A percentile compares a stretch with the other conserved stretches of the same genome.
phyloP scores from a whole-genome alignment of 345 rosid species.

The Citrus medica region DNA sequence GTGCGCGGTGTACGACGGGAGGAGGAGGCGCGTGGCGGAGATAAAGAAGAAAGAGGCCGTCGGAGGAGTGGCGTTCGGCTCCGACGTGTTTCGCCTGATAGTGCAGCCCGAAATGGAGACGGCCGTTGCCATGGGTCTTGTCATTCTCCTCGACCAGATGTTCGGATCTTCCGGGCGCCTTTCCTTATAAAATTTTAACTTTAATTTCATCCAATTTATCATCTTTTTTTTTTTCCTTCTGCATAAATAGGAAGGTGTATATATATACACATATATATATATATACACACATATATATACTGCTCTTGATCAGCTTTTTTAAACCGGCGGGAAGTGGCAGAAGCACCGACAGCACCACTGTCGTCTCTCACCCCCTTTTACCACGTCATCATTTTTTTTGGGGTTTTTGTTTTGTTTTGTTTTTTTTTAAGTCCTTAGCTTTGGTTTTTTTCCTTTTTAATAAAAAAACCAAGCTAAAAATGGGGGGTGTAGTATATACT shows the following conservation, averaged over 20 bases:
- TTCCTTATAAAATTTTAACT: neutral
- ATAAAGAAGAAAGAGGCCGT: constrained; percentile 58
- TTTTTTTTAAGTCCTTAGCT: neutral
- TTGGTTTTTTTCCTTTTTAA: constrained; percentile 48
- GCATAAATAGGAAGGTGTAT: neutral
- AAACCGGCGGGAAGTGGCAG: neutral
- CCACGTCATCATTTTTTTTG: neutral
- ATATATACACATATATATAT: no score
- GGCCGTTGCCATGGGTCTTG: constrained; percentile 72
- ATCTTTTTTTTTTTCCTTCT: neutral
- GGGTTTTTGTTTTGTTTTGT: constrained; percentile 1
- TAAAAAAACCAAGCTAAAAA: constrained; percentile 30
- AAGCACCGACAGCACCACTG: neutral
- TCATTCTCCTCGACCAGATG: constrained; percentile 91
- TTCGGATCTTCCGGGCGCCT: constrained; percentile 55
- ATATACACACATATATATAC: no score
- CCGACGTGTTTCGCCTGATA: constrained; percentile 68
- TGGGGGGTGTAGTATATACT: constrained; percentile 16
- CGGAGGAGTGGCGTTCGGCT: constrained; percentile 64
- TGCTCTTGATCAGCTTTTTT: constrained; percentile 11
- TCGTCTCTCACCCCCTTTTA: neutral
- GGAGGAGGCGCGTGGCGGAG: constrained; percentile 56
- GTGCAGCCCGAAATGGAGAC: constrained; percentile 63
- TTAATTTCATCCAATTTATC: no score
- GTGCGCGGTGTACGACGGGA: constrained; percentile 62